phyloP scores from a whole-genome alignment of 305 asterid species.

The Coffea humblotiana region DNA sequence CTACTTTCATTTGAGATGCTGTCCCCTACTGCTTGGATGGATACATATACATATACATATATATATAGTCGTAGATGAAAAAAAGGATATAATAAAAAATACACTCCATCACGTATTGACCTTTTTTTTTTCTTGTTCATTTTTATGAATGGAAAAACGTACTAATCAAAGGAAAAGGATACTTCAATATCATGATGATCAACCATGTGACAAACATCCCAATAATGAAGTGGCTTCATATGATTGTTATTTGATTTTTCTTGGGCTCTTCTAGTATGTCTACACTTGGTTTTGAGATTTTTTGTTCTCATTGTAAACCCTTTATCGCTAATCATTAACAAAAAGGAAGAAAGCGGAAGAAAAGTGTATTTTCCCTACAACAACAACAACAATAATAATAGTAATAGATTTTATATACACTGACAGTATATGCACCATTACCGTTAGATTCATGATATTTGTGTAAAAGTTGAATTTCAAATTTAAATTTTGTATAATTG shows the following conservation, averaged over 20 bases:
- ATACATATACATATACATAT: not conserved
- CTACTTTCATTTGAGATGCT: conserved; percentile 6
- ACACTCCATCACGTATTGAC: not conserved
- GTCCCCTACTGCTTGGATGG: not conserved
- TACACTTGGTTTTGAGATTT: no score
- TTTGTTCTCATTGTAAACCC: no score
- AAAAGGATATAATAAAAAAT: not conserved
- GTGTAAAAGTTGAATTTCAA: no score
- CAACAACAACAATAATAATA: no score
- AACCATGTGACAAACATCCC: not conserved
- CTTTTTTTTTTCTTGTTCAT: not conserved
- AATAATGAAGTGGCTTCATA: not conserved
- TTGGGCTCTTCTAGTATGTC: no score
- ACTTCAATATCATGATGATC: not conserved
- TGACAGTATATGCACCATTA: no score
- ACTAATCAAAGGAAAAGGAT: not conserved
- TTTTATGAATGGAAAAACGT: not conserved
- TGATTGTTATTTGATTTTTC: not conserved
- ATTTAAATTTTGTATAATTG: no score
- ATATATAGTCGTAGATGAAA: not conserved
- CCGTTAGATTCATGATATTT: no score
- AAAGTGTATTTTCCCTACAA: no score
- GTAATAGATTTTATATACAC: no score
- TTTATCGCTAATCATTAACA: no score
- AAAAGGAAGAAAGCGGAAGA: no score